Evolutionary conservation across 2,329 filamentous ascomycete species (phyloP).

Genomic region (Colletotrichum sp.): DNA sequence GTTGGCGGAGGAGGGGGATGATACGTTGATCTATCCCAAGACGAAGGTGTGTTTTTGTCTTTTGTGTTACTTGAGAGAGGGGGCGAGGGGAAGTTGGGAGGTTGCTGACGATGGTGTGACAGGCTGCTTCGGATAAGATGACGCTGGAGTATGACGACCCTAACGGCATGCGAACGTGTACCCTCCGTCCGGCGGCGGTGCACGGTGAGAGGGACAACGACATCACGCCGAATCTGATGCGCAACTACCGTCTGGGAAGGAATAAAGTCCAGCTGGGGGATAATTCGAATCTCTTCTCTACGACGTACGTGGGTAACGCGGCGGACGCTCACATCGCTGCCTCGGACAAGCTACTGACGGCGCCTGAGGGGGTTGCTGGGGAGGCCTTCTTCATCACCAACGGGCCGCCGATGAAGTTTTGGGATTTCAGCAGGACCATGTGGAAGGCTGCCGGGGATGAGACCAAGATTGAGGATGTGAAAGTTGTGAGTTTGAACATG

Average conservation of each 20-base stretch:
- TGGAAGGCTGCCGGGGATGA: slow-evolving; percentile 42
- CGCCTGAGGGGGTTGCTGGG: slow-evolving; percentile 55
- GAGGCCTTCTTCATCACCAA: slow-evolving; percentile 72
- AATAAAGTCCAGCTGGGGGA: slow-evolving; percentile 66
- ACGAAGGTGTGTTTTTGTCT: slow-evolving; percentile 54
- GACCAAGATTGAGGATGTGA: slow-evolving; percentile 5
- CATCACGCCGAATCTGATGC: slow-evolving; percentile 60
- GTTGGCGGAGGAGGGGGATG: slow-evolving; percentile 28
- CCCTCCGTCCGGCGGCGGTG: slow-evolving; percentile 18
- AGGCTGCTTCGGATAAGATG: slow-evolving; percentile 18
- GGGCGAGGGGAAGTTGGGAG: neutral
- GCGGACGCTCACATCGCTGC: slow-evolving; percentile 68
- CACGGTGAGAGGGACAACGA: slow-evolving; percentile 50
- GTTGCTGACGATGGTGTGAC: neutral
- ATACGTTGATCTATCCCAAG: slow-evolving; percentile 53
- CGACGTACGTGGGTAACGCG: slow-evolving; percentile 69
- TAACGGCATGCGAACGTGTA: slow-evolving; percentile 15
- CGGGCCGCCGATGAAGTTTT: slow-evolving; percentile 65
- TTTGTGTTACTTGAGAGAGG: neutral
- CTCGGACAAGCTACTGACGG: slow-evolving; percentile 56
- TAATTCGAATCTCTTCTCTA: slow-evolving; percentile 69
- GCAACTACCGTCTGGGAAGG: slow-evolving; percentile 57
- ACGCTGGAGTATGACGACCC: slow-evolving; percentile 15
- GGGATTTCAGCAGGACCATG: slow-evolving; percentile 64
- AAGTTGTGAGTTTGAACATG: neutral